Percentiles rank a stretch among this genome's conserved stretches.
Evolutionary conservation across 768 basidiomycete species (phyloP).

Genomic region (Leccinum broughii): DNA sequence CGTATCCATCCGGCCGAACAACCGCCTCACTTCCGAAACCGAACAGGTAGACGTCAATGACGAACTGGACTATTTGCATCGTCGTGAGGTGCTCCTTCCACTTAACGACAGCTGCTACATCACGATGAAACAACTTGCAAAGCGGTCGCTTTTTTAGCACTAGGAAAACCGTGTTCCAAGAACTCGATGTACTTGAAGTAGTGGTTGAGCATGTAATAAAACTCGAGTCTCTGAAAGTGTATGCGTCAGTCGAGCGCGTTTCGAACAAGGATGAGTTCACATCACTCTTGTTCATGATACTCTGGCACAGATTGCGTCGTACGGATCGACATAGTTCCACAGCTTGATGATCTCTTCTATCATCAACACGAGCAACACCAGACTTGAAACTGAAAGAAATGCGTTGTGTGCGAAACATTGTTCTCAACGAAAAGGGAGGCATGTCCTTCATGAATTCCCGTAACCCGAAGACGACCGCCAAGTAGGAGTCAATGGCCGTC

Average conservation of each 20-base stretch:
- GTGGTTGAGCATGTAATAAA: slow-evolving; percentile 98
- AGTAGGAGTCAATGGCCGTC: slow-evolving; percentile 71
- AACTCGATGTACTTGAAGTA: slow-evolving; percentile 97
- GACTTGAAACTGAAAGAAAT: slow-evolving; percentile 78
- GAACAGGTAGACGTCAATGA: slow-evolving; percentile 23
- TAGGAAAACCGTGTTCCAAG: slow-evolving; percentile 89
- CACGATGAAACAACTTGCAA: slow-evolving; percentile 48
- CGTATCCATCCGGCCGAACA: no score
- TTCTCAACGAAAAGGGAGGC: slow-evolving; percentile 66
- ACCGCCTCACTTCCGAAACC: slow-evolving; percentile 23
- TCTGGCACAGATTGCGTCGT: slow-evolving; percentile 70
- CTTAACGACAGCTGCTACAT: slow-evolving; percentile 7
- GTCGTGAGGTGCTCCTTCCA: slow-evolving; percentile 31
- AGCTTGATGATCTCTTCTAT: slow-evolving; percentile 83
- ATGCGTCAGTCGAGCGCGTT: slow-evolving; percentile 5
- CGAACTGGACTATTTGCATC: slow-evolving; percentile 30
- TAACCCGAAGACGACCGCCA: slow-evolving; percentile 80
- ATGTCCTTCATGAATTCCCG: slow-evolving; percentile 80
- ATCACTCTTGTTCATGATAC: slow-evolving; percentile 81
- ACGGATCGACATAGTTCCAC: slow-evolving; percentile 67
- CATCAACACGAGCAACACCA: slow-evolving; percentile 75
- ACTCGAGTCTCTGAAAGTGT: slow-evolving; percentile 69
- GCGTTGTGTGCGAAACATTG: slow-evolving; percentile 85
- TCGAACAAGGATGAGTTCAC: slow-evolving; percentile 26
- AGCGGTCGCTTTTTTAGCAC: slow-evolving; percentile 97